Percentiles rank a stretch among this genome's conserved stretches.
These are phyloP conservation scores for Chrysosporium keratinophilum DNA, from an alignment of 2,329 filamentous ascomycete species.

Conservation along the genomic window DNA sequence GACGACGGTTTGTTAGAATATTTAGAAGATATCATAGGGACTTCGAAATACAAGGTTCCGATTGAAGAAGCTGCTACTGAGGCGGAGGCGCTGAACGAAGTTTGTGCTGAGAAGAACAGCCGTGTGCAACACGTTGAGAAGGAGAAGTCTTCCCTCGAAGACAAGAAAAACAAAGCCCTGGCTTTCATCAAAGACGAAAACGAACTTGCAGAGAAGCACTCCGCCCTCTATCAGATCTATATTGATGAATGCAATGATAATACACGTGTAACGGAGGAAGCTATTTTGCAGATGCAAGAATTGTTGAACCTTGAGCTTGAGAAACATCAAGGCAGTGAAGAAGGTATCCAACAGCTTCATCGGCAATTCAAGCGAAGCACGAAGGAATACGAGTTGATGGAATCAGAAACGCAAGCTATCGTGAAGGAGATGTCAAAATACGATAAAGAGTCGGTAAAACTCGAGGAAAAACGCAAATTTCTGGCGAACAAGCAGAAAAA, in stretches of 20 bases:
- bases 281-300: slow-evolving; percentile 79
- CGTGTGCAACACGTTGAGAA: slow-evolving; percentile 97
- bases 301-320: slow-evolving; percentile 79
- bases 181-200: slow-evolving; percentile 88
- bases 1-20: slow-evolving; percentile 95
- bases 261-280: slow-evolving; percentile 75
- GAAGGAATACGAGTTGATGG: slow-evolving; percentile 71
- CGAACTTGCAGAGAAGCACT: slow-evolving; percentile 79
- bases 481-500: slow-evolving; percentile 85
- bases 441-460: slow-evolving; percentile 93
- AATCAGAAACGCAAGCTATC: slow-evolving; percentile 68
- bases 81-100: slow-evolving; percentile 84
- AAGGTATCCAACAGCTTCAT: slow-evolving; percentile 80
- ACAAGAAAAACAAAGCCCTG: slow-evolving; percentile 92
- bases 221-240: slow-evolving; percentile 84
- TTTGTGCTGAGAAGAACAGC: slow-evolving; percentile 87
- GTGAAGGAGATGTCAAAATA: slow-evolving; percentile 83
- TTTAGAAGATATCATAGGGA: slow-evolving; percentile 96
- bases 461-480: slow-evolving; percentile 96
- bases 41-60: slow-evolving; percentile 93
- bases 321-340: slow-evolving; percentile 81
- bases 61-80: slow-evolving; percentile 90
- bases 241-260: slow-evolving; percentile 83
- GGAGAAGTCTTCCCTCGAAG: slow-evolving; percentile 82
- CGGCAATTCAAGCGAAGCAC: slow-evolving; percentile 71